phyloP scores from a whole-genome alignment of 169 alveolate genomes.

The Cryptosporidium tyzzeri region DNA sequence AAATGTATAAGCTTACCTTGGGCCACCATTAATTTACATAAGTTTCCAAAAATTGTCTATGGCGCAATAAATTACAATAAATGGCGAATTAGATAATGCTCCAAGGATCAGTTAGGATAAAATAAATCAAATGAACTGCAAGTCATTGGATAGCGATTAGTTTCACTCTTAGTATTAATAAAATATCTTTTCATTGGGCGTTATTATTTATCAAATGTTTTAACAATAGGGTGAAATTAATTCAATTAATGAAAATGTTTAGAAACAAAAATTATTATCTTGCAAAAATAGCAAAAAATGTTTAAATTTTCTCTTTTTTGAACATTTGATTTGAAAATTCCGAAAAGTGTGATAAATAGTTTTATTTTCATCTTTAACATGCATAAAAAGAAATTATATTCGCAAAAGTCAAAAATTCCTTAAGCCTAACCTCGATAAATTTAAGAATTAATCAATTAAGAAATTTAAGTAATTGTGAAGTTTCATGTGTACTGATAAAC shows the following conservation, averaged over 20 bases:
- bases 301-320: constrained; percentile 1
- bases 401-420: constrained; percentile 5
- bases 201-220: not conserved
- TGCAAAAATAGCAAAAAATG: constrained; percentile 17
- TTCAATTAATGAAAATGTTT: not conserved
- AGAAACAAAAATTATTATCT: constrained; percentile 16
- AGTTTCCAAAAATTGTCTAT: constrained; percentile 5
- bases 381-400: constrained; percentile 25
- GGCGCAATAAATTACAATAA: constrained; percentile 2
- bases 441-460: constrained; percentile 2
- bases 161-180: not conserved
- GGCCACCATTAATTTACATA: constrained; percentile 31
- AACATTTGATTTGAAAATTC: not conserved
- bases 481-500: not conserved
- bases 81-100: not conserved
- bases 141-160: not conserved
- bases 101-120: not conserved
- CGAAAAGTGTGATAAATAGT: constrained; percentile 5
- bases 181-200: not conserved
- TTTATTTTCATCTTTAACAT: constrained; percentile 3
- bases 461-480: no score
- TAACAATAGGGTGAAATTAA: not conserved
- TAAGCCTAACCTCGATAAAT: not conserved
- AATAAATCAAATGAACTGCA: not conserved
- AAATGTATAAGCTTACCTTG: constrained; percentile 71